A percentile compares a stretch with the other conserved stretches of the same genome.
Conservation (phyloP, 73 alveolate species). For the Tetrahymena borealis region DNA sequence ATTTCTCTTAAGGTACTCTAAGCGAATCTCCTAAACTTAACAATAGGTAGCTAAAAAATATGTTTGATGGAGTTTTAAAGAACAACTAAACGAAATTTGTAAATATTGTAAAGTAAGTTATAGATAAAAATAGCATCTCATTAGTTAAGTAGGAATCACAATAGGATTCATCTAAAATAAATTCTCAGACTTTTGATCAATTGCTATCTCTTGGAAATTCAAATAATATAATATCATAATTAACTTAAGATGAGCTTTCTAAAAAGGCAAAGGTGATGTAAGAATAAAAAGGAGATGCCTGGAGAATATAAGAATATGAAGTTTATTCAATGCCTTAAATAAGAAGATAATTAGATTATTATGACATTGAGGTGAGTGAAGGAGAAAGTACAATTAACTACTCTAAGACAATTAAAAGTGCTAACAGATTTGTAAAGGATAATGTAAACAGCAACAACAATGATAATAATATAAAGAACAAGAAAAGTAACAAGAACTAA, state of each 20-base stretch:
- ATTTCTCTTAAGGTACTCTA: background rate
- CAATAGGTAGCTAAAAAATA: background rate
- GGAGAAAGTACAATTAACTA: background rate
- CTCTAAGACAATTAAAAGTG: background rate
- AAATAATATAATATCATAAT: background rate
- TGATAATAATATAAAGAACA: background rate
- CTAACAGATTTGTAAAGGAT: background rate
- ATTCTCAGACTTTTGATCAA: background rate
- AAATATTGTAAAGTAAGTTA: background rate
- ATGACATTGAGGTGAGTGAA: background rate
- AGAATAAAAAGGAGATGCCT: background rate
- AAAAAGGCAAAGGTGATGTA: background rate
- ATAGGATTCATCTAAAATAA: background rate
- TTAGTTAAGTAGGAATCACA: background rate
- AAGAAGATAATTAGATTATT: background rate
- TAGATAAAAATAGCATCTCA: background rate
- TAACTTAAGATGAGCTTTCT: background rate
- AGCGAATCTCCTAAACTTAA: background rate
- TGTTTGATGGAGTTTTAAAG: background rate
- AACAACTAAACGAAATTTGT: background rate
- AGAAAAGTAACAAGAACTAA: background rate
- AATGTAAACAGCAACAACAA: background rate
- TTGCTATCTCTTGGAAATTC: background rate
- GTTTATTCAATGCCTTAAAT: background rate
- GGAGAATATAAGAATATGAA: background rate